Evolutionary conservation across 176 grass and related monocot species (phyloP).

Genomic region (Triticum dicoccoides): DNA sequence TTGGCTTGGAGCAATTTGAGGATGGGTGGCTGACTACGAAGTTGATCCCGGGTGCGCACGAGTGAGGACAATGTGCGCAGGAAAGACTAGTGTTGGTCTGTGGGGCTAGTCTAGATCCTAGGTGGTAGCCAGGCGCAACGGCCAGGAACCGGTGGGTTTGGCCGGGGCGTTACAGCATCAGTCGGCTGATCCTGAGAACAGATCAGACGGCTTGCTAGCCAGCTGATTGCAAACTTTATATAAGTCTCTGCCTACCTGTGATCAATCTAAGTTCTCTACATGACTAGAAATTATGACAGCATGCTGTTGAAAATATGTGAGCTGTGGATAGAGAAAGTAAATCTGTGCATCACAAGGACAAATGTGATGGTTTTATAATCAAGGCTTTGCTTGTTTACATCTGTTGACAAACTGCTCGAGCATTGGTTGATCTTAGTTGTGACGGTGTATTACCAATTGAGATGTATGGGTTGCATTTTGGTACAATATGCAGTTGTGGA

Average conservation of each 20-base stretch:
- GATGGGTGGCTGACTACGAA: too few species aligned
- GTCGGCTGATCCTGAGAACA: too few species aligned
- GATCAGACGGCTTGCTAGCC: too few species aligned
- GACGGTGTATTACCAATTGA: constrained; percentile 4
- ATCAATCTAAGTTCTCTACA: not conserved
- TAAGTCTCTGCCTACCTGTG: not conserved
- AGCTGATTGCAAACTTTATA: too few species aligned
- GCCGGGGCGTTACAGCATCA: too few species aligned
- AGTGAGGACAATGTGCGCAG: too few species aligned
- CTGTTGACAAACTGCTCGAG: not conserved
- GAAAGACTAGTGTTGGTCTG: too few species aligned
- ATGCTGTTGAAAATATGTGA: constrained; percentile 7
- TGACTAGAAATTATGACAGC: not conserved
- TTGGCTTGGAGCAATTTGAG: too few species aligned
- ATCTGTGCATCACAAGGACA: not conserved
- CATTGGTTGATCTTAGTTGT: not conserved
- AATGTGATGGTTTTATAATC: not conserved
- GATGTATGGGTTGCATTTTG: not conserved
- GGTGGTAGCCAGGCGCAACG: too few species aligned
- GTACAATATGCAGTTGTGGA: not conserved
- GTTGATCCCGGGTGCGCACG: too few species aligned
- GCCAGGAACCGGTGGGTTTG: too few species aligned
- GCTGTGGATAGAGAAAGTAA: not conserved
- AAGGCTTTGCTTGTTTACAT: not conserved
- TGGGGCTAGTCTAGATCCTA: too few species aligned